Percentiles rank a stretch among this genome's conserved stretches.
Evolutionary conservation across 2,329 filamentous ascomycete species (phyloP).

Genomic region (Mycocentrospora acerina): DNA sequence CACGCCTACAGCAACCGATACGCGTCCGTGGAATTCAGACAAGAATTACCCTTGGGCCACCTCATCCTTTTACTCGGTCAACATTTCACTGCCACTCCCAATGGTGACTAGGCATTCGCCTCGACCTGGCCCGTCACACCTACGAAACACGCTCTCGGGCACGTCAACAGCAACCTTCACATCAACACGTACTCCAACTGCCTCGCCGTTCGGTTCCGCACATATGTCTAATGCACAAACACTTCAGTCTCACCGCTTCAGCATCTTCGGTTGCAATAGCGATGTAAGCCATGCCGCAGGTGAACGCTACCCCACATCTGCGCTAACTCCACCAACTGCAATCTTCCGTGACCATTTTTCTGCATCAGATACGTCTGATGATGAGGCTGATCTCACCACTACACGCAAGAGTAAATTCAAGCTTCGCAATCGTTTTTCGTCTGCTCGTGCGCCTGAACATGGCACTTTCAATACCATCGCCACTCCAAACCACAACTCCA

Average conservation of each 20-base stretch:
- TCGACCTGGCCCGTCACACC: slow-evolving; percentile 32
- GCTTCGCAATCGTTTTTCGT: slow-evolving; percentile 26
- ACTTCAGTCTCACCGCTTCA: slow-evolving; percentile 19
- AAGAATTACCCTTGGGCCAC: slow-evolving; percentile 51
- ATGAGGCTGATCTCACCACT: slow-evolving; percentile 21
- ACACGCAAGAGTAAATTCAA: slow-evolving; percentile 25
- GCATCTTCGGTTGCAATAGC: slow-evolving; percentile 22
- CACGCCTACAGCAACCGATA: slow-evolving; percentile 34
- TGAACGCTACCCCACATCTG: slow-evolving; percentile 53
- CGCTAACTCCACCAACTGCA: slow-evolving; percentile 45
- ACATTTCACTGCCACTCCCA: slow-evolving; percentile 45
- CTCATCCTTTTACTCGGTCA: slow-evolving; percentile 37
- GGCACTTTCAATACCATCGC: slow-evolving; percentile 11
- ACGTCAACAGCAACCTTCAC: slow-evolving; percentile 25
- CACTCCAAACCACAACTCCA: slow-evolving; percentile 11
- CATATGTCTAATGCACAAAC: slow-evolving; percentile 15
- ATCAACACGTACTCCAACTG: slow-evolving; percentile 13
- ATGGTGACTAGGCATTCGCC: slow-evolving; percentile 28
- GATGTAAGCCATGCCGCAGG: slow-evolving; percentile 43
- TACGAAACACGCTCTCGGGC: slow-evolving; percentile 32
- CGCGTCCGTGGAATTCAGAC: slow-evolving; percentile 51
- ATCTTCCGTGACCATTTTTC: slow-evolving; percentile 29
- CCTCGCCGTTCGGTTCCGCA: slow-evolving; percentile 14
- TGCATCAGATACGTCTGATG: slow-evolving; percentile 28
- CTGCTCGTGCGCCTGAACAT: slow-evolving; percentile 16